Base-by-base conservation (phyloP, 306 rosid species). In the Vicia villosa region DNA sequence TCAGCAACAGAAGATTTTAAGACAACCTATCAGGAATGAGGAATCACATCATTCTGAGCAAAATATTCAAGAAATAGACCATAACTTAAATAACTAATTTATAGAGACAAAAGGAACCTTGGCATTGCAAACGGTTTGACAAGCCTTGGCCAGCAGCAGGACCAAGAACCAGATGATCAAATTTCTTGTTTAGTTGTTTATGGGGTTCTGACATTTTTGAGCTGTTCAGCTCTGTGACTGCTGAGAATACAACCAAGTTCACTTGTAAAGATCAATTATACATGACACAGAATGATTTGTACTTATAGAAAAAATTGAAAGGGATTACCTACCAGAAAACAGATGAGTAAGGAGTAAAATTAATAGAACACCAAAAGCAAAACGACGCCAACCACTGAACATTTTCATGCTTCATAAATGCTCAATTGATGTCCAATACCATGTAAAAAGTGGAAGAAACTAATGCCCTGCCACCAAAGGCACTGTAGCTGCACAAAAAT, bases 81-180 rank as follows among this genome's bases (percentile, higher is more conserved):
- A 45, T 38, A 26, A 59, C 15, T 45, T n/a, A 78, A 72, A 71
- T 52, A 45, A 14, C 32, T 16, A 60, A 17, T 56, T 37, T 8
- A 70, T 47, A 55, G 66, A 19, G 80, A 76, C 56, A 51, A 62
- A 51, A 71, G 54, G 61, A 68, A 89, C 95, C 92, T 81, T 85
- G 82, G 87, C 96, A 91, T 65, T 94, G 96, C 78, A 94, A 82
- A 17, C 97, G 97, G 72, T 81, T 86, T 42, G 91, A 41, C 69
- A 83, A 66, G 88, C 99, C 97, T 83, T 87, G 92, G 26, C 99
- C 99, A 66, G 96, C 88, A 77, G 95, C 90, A 68, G 92, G 94
- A 43, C 99, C 99, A 57, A 94, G 85, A 79, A 88, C 80, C 57
- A 91, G 79, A 83, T 88, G 95, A 80, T 90, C 91, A 51, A 75